Evolutionary conservation across 2,329 filamentous ascomycete species (phyloP), one percentile per base, ranked within the genome.

Genomic region (Geosmithia morbida): DNA sequence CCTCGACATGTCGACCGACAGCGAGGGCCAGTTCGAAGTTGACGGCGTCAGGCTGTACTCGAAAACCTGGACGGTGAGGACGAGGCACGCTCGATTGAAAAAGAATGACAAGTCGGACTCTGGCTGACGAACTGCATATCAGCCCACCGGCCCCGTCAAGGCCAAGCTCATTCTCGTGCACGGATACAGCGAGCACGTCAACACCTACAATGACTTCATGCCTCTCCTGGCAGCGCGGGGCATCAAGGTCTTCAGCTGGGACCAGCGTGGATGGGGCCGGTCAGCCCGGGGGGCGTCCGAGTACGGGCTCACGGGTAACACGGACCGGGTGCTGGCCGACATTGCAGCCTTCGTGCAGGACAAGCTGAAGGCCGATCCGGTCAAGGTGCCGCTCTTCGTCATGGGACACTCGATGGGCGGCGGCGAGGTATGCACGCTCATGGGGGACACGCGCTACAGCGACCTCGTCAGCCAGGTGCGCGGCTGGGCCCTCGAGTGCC

Each of bases 371-470:
- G 41, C 46, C 37, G 29, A 40, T 5, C 72, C 72, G 10, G 61
- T 62, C 20, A 56, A 63, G 3, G 66, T 70, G 37, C 87, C 87
- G 0, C 59, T 94, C 16, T 96, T 95, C 65, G 72, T 96, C 18
- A 79, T 92, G 69, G 89, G 89, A 47, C 87, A 95, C 64, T 88
- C 83, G 19, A 95, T 95, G 87, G 89, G 89, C 53, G 89, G 89
- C 50, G 86, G 80, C 20, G 75, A 94, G 63, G 75, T 81, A 6
- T 67, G 94, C 8, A 79, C 77, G 42, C 61, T 83, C 19, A 72
- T 73, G 20, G 71, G 67, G 48, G 67, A 72, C 47, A 61, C 69
- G 1, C 50, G 61, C 48, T 73, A 79, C 59, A 64, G 66, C 42
- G 72, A 77, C 16, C 60, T 86, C 13, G 71, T 78, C 41, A 61